Conservation (phyloP, 2,329 filamentous ascomycete genomes). For the Sclerotinia glacialis region DNA sequence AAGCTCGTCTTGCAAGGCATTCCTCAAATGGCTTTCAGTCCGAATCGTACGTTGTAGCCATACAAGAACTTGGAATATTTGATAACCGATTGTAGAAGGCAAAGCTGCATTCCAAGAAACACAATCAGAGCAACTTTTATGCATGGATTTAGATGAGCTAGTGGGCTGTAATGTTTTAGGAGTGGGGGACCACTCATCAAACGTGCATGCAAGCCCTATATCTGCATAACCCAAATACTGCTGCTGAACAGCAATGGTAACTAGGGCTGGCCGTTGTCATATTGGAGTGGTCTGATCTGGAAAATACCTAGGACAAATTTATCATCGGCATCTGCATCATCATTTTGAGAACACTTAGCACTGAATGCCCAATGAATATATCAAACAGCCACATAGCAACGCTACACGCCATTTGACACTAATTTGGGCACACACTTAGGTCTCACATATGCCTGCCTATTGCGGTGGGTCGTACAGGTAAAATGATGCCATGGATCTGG, state of each 20-base stretch:
- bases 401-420: constrained; percentile 4
- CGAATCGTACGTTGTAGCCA: not conserved
- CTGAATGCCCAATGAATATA: not conserved
- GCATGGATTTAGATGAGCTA: not conserved
- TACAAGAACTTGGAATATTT: not conserved
- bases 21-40: not conserved
- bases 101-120: not conserved
- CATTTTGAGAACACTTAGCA: not conserved
- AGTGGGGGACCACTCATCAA: constrained; percentile 9
- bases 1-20: not conserved
- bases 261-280: not conserved
- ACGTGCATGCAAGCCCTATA: not conserved
- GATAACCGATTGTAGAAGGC: not conserved
- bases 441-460: not conserved
- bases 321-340: not conserved
- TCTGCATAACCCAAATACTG: not conserved
- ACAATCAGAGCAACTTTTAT: not conserved
- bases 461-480: not conserved
- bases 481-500: not conserved
- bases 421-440: not conserved
- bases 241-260: not conserved
- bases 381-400: constrained; percentile 8
- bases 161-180: not conserved
- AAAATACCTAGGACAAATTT: not conserved
- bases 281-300: constrained; percentile 7